These are phyloP conservation scores for Oleoguttula mirabilis DNA, from an alignment of 495 filamentous ascomycete species.

Conservation along the genomic window DNA sequence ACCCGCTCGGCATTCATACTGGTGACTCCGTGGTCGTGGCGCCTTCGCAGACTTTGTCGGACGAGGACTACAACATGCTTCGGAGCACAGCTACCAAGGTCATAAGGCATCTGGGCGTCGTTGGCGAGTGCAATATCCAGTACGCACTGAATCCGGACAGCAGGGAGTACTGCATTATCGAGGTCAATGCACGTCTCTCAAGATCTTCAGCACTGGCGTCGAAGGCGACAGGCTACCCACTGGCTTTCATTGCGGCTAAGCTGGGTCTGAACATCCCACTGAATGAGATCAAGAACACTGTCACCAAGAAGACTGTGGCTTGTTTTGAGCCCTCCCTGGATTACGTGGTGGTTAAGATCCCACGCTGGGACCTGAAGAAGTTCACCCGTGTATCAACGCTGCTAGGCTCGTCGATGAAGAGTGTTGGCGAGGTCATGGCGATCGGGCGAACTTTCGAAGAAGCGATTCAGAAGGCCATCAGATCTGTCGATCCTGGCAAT, in stretches of 20 bases:
- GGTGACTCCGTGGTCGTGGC: conserved; percentile 96
- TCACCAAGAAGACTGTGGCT: conserved; percentile 90
- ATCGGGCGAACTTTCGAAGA: conserved; percentile 96
- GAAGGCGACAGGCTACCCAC: conserved; percentile 93
- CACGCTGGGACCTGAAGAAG: conserved; percentile 97
- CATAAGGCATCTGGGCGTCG: conserved; percentile 85
- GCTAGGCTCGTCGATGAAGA: conserved; percentile 98
- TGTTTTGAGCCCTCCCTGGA: conserved; percentile 99
- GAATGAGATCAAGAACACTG: conserved; percentile 92
- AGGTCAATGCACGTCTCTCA: conserved; percentile 95
- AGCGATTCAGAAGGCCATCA: conserved; percentile 95
- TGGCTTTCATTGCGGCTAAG: conserved; percentile 95
- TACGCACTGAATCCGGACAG: conserved; percentile 93
- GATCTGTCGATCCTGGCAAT: conserved; percentile 88
- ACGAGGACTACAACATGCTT: conserved; percentile 98
- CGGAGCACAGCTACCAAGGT: conserved; percentile 93
- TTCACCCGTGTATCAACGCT: conserved; percentile 92
- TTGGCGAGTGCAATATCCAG: conserved; percentile 97
- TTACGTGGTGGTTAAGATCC: conserved; percentile 98
- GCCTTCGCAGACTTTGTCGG: conserved; percentile 86
- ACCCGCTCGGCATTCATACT: conserved; percentile 90
- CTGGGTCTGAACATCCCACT: conserved; percentile 86
- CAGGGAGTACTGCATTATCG: conserved; percentile 92
- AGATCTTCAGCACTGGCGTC: conserved; percentile 93
- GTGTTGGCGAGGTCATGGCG: conserved; percentile 97